Conservation (phyloP, 257 asterid species). For the Forsythia viridissima region DNA sequence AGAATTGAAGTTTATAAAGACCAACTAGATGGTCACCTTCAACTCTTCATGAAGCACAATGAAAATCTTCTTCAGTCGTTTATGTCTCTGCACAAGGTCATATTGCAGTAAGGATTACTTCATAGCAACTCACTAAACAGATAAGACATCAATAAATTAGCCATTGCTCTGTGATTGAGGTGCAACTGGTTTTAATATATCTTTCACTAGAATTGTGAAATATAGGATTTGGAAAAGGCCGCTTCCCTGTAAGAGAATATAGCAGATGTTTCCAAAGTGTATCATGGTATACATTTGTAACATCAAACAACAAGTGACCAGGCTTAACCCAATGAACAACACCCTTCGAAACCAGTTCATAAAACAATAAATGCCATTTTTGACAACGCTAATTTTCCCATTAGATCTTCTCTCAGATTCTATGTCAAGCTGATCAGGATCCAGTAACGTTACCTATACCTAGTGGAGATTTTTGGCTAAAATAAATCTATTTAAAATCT, state of each 20-base stretch:
- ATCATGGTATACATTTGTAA: neutral
- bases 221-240: neutral
- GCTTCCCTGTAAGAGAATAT: neutral
- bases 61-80: conserved; percentile 73
- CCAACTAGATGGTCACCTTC: conserved; percentile 48
- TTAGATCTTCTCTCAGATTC: neutral
- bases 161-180: neutral
- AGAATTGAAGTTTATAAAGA: conserved; percentile 15
- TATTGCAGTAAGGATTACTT: conserved; percentile 19
- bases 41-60: conserved; percentile 77
- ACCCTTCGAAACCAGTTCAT: neutral
- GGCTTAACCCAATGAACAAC: neutral
- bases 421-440: neutral
- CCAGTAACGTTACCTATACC: neutral
- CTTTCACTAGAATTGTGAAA: neutral
- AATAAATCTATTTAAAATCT: neutral
- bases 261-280: neutral
- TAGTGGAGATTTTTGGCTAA: neutral
- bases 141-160: conserved; percentile 9
- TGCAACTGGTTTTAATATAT: neutral
- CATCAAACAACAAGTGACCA: neutral
- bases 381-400: neutral
- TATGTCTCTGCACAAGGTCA: conserved; percentile 62
- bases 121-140: conserved; percentile 20
- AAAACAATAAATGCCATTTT: neutral